Evolutionary conservation across 805 yeast genomes (phyloP).

Genomic region (Cyberlindnera petersonii): DNA sequence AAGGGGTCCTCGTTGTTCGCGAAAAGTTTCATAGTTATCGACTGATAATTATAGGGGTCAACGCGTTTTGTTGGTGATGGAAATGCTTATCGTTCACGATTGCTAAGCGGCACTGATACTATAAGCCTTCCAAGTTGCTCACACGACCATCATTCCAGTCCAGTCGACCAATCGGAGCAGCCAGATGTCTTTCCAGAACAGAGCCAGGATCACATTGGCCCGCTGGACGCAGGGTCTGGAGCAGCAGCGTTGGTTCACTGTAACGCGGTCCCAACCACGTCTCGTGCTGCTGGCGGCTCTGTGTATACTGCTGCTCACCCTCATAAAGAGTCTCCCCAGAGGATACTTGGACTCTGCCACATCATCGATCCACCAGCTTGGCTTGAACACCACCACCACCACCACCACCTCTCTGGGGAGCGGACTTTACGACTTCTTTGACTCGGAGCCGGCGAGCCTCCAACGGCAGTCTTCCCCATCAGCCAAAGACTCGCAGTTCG

Average conservation of each 20-base stretch:
- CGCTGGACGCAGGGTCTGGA: conserved; percentile 1
- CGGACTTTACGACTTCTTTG: conserved; percentile 5
- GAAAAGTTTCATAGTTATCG: too few species aligned
- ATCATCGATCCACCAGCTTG: neutral
- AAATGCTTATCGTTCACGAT: too few species aligned
- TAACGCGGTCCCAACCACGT: conserved; percentile 4
- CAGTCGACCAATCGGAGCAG: too few species aligned
- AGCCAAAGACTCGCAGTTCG: conserved; percentile 6
- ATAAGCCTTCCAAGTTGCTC: too few species aligned
- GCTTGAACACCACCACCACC: conserved; percentile 1
- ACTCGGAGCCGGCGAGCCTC: conserved; percentile 1
- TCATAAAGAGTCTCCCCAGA: neutral
- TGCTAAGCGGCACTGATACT: too few species aligned
- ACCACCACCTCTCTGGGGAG: too few species aligned
- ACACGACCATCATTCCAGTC: too few species aligned
- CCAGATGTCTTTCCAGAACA: conserved; percentile 3
- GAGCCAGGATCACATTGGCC: neutral
- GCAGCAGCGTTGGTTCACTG: neutral
- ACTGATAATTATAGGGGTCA: too few species aligned
- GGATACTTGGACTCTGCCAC: conserved; percentile 1
- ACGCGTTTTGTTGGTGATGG: too few species aligned
- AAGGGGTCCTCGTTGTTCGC: too few species aligned
- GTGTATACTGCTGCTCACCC: neutral
- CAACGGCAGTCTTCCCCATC: neutral
- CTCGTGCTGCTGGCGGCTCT: neutral